Percentiles rank a stretch among this genome's conserved stretches.
These are phyloP conservation scores for Sporothrix humicola DNA, from an alignment of 2,329 filamentous ascomycete genomes.

Conservation along the genomic window DNA sequence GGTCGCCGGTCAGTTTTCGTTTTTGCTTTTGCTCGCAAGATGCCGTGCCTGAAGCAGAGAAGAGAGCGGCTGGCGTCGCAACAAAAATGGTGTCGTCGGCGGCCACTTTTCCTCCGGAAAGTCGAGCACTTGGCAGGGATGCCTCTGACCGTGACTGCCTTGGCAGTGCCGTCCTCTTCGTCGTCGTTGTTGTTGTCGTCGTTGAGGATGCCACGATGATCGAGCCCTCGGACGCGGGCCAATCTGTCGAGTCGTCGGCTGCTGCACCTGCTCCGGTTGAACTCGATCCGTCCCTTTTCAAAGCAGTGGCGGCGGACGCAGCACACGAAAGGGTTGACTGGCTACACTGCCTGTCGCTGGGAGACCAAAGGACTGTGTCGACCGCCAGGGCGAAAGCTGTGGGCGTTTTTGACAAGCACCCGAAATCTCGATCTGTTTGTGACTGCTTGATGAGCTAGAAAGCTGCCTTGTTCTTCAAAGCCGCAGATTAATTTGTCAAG, in stretches of 20 bases:
- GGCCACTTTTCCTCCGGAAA: slow-evolving; percentile 18
- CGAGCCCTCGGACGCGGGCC: slow-evolving; percentile 20
- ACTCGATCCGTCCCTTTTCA: background rate
- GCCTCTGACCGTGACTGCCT: slow-evolving; percentile 13
- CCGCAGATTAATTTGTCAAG: background rate
- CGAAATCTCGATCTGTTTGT: background rate
- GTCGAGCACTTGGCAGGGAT: background rate
- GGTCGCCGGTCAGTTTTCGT: slow-evolving; percentile 32
- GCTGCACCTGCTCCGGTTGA: background rate
- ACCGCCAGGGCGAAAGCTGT: slow-evolving; percentile 40
- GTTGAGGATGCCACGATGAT: slow-evolving; percentile 31
- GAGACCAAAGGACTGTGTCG: slow-evolving; percentile 39
- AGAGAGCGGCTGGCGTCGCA: slow-evolving; percentile 10
- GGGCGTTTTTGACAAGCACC: slow-evolving; percentile 21
- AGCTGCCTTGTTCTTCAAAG: background rate
- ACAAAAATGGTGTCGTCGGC: background rate
- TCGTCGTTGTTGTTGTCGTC: slow-evolving; percentile 22
- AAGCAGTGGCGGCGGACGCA: background rate
- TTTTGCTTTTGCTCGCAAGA: slow-evolving; percentile 32
- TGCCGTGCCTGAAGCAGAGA: slow-evolving; percentile 27
- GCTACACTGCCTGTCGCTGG: slow-evolving; percentile 37
- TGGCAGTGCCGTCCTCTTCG: slow-evolving; percentile 4
- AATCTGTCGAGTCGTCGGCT: slow-evolving; percentile 2
- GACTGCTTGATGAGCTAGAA: background rate
- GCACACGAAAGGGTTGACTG: slow-evolving; percentile 24